Percentiles rank a stretch among this genome's conserved stretches.
phyloP scores from a whole-genome alignment of 306 rosid species.

The Cicer bijugum region DNA sequence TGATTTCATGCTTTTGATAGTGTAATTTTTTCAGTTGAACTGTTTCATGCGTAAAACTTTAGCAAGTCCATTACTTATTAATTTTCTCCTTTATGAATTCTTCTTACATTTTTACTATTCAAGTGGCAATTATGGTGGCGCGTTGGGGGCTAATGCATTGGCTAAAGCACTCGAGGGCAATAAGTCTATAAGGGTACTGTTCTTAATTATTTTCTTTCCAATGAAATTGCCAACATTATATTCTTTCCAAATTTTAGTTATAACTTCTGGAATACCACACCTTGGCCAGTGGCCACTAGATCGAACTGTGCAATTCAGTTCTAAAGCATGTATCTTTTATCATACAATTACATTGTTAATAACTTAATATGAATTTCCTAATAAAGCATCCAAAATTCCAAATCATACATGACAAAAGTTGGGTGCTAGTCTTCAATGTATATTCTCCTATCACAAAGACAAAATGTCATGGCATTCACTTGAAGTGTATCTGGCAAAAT shows the following conservation, averaged over 20 bases:
- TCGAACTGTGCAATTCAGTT: constrained; percentile 22
- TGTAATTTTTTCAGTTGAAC: constrained; percentile 30
- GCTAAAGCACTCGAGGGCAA: constrained; percentile 91
- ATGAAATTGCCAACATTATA: constrained; percentile 35
- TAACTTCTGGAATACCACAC: constrained; percentile 29
- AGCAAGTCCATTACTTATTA: constrained; percentile 31
- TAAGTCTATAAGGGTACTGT: constrained; percentile 85
- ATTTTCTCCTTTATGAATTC: constrained; percentile 39
- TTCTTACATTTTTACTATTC: constrained; percentile 45
- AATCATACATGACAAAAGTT: constrained; percentile 18
- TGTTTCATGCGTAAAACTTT: constrained; percentile 29
- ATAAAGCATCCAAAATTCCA: constrained; percentile 13
- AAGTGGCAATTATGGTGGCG: constrained; percentile 98
- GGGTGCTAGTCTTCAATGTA: constrained; percentile 5
- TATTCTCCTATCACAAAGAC: constrained; percentile 28
- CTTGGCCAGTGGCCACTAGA: constrained; percentile 15
- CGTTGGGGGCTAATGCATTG: constrained; percentile 95
- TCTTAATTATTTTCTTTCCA: constrained; percentile 49
- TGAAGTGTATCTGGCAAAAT: constrained; percentile 34
- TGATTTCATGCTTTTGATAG: constrained; percentile 35
- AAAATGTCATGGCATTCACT: constrained; percentile 28
- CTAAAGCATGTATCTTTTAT: not conserved
- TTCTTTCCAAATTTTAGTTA: constrained; percentile 4
- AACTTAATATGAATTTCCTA: not conserved
- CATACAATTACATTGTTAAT: constrained; percentile 24